Evolutionary conservation across 1,284 basidiomycete genomes (phyloP).

Genomic region (Phylloporus gajari): DNA sequence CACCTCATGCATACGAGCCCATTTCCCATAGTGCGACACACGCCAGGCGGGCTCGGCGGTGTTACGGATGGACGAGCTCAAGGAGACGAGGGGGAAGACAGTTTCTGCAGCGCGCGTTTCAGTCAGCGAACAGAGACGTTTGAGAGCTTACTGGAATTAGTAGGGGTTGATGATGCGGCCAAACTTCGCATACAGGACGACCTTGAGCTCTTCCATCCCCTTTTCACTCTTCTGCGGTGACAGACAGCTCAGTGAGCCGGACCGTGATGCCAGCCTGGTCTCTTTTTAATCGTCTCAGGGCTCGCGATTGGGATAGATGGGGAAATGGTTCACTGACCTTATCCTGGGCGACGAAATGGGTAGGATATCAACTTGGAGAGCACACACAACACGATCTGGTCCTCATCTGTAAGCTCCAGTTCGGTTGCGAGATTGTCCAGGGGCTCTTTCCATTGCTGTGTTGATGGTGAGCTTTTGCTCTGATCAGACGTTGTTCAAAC

Average conservation of each 20-base stretch:
- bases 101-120: constrained; percentile 55
- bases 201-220: constrained; percentile 92
- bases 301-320: constrained; percentile 76
- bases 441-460: constrained; percentile 90
- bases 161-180: constrained; percentile 90
- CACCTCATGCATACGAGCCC: constrained; percentile 1
- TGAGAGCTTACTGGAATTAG: constrained; percentile 70
- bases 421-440: constrained; percentile 90
- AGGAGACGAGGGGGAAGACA: constrained; percentile 32
- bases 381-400: constrained; percentile 78
- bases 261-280: constrained; percentile 73
- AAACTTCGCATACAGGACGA: constrained; percentile 90
- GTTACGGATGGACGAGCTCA: constrained; percentile 48
- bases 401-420: constrained; percentile 89
- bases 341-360: constrained; percentile 58
- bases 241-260: constrained; percentile 67
- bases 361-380: background rate
- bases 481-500: constrained; percentile 21
- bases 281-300: constrained; percentile 78
- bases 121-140: constrained; percentile 74
- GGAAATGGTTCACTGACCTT: constrained; percentile 92
- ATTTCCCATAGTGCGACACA: constrained; percentile 3
- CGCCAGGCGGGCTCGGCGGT: constrained; percentile 33
- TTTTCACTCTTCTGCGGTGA: constrained; percentile 76
- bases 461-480: constrained; percentile 7